phyloP scores from a whole-genome alignment of 2,329 filamentous ascomycete genomes.

The Ciborinia camelliae region DNA sequence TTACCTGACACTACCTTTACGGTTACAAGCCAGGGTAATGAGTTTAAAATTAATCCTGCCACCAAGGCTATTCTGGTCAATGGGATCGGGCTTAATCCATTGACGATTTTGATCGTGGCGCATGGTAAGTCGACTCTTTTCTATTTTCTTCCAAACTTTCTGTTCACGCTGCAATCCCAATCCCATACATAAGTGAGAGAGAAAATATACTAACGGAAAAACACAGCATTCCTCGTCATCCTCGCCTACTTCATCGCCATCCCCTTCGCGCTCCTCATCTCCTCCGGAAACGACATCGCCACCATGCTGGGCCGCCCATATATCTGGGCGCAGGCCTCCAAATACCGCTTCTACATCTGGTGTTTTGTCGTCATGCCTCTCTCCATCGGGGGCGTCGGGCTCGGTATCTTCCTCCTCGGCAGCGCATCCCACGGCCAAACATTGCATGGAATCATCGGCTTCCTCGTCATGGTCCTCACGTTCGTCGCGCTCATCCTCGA shows the following conservation, averaged over 20 bases:
- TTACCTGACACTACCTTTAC: slow-evolving; percentile 6
- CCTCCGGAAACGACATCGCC: slow-evolving; percentile 15
- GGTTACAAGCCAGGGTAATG: not conserved
- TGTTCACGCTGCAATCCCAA: no score
- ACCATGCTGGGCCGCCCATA: not conserved
- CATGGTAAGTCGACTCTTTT: slow-evolving; percentile 6
- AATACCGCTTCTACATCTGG: slow-evolving; percentile 12
- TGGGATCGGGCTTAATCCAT: not conserved
- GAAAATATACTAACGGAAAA: not conserved
- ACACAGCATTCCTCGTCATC: not conserved
- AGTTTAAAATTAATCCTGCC: slow-evolving; percentile 7
- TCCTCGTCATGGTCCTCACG: not conserved
- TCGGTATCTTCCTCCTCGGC: slow-evolving; percentile 6
- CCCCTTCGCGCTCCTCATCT: slow-evolving; percentile 1
- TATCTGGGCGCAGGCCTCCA: slow-evolving; percentile 7
- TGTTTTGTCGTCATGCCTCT: not conserved
- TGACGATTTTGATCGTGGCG: slow-evolving; percentile 1
- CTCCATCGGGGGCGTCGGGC: not conserved
- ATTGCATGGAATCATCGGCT: not conserved
- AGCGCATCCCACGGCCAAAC: not conserved
- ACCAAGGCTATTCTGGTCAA: not conserved
- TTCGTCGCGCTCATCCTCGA: not conserved
- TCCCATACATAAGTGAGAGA: no score
- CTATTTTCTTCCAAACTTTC: no score
- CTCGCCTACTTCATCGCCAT: slow-evolving; percentile 12